phyloP scores from a whole-genome alignment of 208 protist genomes.

The Jaenimonas drosophilae region DNA sequence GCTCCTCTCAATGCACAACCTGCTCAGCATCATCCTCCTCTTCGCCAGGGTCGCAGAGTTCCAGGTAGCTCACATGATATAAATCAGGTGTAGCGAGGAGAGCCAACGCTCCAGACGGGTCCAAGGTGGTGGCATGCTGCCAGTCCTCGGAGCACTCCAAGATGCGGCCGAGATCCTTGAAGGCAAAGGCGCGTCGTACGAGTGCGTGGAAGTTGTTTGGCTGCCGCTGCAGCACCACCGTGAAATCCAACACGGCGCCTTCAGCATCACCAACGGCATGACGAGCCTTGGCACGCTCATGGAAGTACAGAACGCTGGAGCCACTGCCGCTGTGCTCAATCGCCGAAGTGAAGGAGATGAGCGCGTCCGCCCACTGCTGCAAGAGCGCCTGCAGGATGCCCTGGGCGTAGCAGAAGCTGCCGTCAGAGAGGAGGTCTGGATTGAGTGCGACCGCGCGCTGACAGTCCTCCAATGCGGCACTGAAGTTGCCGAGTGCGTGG shows the following conservation, averaged over 20 bases:
- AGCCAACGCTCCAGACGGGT: slow-evolving; percentile 26
- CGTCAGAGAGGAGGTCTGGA: slow-evolving; percentile 18
- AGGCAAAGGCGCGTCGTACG: slow-evolving; percentile 74
- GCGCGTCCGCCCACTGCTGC: slow-evolving; percentile 18
- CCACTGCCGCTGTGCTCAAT: slow-evolving; percentile 9
- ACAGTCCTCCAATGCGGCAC: slow-evolving; percentile 43
- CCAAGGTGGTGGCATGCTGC: slow-evolving; percentile 42
- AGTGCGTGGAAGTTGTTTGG: slow-evolving; percentile 61
- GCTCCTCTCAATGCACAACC: too few relatives aligned
- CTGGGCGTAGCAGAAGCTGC: slow-evolving; percentile 33
- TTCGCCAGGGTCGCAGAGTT: slow-evolving; percentile 42
- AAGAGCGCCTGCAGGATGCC: slow-evolving; percentile 33
- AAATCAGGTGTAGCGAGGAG: slow-evolving; percentile 49
- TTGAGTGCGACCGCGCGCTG: slow-evolving; percentile 28
- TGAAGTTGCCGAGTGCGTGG: slow-evolving; percentile 40
- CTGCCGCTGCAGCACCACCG: slow-evolving; percentile 44
- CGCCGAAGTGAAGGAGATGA: slow-evolving; percentile 29
- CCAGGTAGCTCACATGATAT: slow-evolving; percentile 42
- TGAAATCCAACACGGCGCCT: slow-evolving; percentile 68
- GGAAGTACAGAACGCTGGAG: slow-evolving; percentile 21
- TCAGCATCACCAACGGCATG: slow-evolving; percentile 49
- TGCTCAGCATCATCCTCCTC: slow-evolving; percentile 18
- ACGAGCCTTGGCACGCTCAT: slow-evolving; percentile 81
- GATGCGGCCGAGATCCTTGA: slow-evolving; percentile 65
- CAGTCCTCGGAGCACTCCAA: slow-evolving; percentile 80